Conservation (phyloP, 1,284 basidiomycete genomes). For the Moniliophthora roreri region DNA sequence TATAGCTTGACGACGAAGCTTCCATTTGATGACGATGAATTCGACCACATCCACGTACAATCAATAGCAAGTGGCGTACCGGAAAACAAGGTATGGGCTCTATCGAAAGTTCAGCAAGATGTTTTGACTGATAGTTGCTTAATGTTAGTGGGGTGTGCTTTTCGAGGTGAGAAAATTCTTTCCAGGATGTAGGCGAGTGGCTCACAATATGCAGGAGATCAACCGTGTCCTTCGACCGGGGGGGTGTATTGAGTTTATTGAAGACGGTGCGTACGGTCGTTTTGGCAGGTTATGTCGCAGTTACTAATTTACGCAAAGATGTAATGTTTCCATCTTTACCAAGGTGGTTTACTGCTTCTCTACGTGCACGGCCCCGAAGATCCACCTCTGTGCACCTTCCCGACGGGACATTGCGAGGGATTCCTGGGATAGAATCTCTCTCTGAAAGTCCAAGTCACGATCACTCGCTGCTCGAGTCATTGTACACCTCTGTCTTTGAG, state of each 20-base stretch:
- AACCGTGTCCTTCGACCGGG: conserved; percentile 65
- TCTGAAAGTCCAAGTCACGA: conserved; percentile 44
- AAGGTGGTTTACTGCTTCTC: conserved; percentile 64
- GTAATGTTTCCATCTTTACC: conserved; percentile 63
- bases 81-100: conserved; percentile 61
- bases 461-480: conserved; percentile 63
- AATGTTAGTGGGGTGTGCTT: conserved; percentile 59
- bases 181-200: not conserved
- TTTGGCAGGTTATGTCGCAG: conserved; percentile 1
- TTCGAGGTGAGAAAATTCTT: conserved; percentile 67
- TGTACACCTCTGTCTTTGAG: conserved; percentile 62
- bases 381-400: conserved; percentile 47
- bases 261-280: conserved; percentile 52
- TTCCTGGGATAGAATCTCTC: conserved; percentile 30
- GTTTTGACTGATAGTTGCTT: conserved; percentile 11
- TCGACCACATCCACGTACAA: conserved; percentile 73
- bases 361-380: conserved; percentile 46
- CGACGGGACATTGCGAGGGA: conserved; percentile 37
- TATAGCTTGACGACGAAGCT: conserved; percentile 66
- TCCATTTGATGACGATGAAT: conserved; percentile 77
- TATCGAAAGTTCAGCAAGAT: conserved; percentile 3
- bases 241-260: conserved; percentile 68
- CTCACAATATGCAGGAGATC: conserved; percentile 50
- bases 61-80: conserved; percentile 66
- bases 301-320: conserved; percentile 35